A percentile compares a stretch with the other conserved stretches of the same genome.
phyloP scores from a whole-genome alignment of 306 rosid genomes.

The Cucumis cinereus region DNA sequence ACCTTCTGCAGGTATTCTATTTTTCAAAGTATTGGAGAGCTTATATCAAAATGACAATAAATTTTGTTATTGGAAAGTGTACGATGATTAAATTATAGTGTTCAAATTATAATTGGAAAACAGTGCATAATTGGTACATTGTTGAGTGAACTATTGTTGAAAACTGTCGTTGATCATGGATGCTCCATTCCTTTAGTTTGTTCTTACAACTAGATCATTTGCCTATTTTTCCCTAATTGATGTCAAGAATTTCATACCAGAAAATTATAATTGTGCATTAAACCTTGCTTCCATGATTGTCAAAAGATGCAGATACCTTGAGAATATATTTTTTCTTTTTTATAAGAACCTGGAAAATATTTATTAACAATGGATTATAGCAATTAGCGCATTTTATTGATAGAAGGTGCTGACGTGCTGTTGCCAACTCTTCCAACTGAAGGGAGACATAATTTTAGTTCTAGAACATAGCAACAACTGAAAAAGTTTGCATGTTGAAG shows the following conservation, averaged over 20 bases:
- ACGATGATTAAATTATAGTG: neutral
- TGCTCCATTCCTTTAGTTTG: neutral
- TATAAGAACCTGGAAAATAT: too few relatives aligned
- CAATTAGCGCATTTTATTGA: neutral
- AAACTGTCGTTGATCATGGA: neutral
- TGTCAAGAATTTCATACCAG: neutral
- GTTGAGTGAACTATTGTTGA: neutral
- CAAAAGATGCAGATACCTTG: neutral
- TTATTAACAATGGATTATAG: neutral
- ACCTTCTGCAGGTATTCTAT: slow-evolving; percentile 72
- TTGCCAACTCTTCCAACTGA: neutral
- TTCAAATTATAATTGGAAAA: neutral
- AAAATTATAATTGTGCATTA: neutral
- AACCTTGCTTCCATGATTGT: neutral
- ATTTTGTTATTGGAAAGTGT: neutral
- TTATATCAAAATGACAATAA: neutral
- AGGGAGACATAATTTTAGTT: neutral
- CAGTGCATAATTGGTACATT: neutral
- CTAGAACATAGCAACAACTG: neutral
- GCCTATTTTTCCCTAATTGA: neutral
- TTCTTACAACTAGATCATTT: neutral
- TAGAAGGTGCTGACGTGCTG: neutral
- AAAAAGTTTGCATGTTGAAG: neutral
- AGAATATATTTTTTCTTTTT: too few relatives aligned
- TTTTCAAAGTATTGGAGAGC: neutral